Conservation (phyloP, 2,329 filamentous ascomycete genomes). For the Sporothrix variecibatus region DNA sequence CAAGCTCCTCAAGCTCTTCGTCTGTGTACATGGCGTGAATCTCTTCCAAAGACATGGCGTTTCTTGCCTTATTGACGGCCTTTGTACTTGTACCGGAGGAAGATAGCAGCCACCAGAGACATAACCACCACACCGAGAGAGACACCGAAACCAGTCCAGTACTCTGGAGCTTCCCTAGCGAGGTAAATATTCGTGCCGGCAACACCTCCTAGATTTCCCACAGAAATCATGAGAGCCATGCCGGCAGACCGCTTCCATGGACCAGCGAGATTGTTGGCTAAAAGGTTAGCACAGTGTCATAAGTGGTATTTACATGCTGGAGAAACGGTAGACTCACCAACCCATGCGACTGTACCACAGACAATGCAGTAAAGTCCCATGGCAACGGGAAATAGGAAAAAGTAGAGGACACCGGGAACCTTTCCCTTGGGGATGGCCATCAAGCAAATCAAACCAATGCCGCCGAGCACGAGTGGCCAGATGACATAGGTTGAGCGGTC, state of each 20-base stretch:
- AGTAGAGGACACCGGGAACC: background rate
- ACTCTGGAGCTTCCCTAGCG: background rate
- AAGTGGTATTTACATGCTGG: too few relatives aligned
- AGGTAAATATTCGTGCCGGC: background rate
- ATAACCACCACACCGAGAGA: background rate
- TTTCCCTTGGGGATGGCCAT: background rate
- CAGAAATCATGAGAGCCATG: background rate
- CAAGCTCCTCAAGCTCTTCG: background rate
- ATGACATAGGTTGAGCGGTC: background rate
- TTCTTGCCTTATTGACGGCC: background rate
- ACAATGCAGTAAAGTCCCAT: background rate
- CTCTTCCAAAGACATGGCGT: background rate
- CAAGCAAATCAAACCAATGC: background rate
- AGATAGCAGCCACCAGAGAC: background rate
- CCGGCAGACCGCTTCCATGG: background rate
- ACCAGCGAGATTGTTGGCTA: background rate
- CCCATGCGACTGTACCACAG: background rate
- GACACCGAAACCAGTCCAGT: background rate
- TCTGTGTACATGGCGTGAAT: background rate
- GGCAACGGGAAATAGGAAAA: background rate
- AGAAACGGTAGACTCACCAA: too few relatives aligned
- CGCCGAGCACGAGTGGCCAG: background rate
- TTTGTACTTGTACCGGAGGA: background rate
- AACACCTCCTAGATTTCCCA: background rate
- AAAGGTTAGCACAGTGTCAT: background rate